A percentile compares a stretch with the other conserved stretches of the same genome.
phyloP scores from a whole-genome alignment of 179 eudicot species.

The Heliamphora pulchella region DNA sequence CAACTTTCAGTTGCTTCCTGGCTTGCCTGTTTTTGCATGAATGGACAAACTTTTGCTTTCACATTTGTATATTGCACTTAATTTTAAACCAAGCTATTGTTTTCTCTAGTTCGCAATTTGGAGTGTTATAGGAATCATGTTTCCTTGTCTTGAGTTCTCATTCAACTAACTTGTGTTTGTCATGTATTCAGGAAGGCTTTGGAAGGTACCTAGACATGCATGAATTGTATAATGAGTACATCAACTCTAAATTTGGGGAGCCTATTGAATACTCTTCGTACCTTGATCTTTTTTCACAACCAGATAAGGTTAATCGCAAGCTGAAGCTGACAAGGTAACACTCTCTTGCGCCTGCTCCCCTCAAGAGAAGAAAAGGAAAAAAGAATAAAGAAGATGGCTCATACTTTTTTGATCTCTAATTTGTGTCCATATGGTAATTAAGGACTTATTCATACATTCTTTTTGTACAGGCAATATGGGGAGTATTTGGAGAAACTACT shows the following conservation, averaged over 20 bases:
- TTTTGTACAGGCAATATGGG: constrained; percentile 59
- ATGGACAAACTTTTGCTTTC: neutral
- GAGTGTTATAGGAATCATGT: neutral
- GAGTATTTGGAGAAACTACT: constrained; percentile 69
- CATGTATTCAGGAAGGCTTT: constrained; percentile 64
- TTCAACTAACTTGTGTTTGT: constrained; percentile 1
- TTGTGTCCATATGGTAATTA: neutral
- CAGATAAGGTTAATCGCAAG: constrained; percentile 61
- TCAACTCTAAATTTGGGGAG: constrained; percentile 85
- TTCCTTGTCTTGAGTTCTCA: neutral
- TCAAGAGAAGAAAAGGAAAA: neutral
- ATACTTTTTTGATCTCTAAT: neutral
- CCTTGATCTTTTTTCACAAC: constrained; percentile 58
- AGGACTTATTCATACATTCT: neutral
- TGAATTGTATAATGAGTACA: constrained; percentile 72
- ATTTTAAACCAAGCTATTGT: neutral
- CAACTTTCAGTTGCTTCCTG: neutral
- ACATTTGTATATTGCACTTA: neutral
- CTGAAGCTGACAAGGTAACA: constrained; percentile 58
- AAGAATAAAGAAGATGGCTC: neutral
- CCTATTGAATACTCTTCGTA: constrained; percentile 70
- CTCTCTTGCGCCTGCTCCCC: neutral
- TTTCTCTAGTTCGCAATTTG: neutral
- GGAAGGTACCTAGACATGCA: constrained; percentile 92
- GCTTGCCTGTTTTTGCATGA: neutral